Conservation (phyloP, 805 yeast species). For the Metschnikowia similis region DNA sequence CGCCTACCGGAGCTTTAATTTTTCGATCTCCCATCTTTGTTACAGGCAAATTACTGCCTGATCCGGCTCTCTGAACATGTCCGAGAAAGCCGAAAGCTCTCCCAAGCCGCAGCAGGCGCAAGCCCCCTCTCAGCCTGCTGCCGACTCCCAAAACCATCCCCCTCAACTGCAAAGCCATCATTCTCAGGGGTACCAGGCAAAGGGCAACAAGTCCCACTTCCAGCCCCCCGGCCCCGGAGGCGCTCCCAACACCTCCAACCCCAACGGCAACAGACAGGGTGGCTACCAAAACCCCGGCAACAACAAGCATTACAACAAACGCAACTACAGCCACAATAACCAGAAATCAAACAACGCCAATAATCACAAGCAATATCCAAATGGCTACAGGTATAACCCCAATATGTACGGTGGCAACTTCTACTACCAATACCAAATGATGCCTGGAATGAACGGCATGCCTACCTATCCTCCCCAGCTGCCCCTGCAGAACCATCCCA, state of each 20-base stretch:
- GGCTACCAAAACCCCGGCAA: conserved; percentile 18
- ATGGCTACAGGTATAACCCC: conserved; percentile 11
- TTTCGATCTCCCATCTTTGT: neutral
- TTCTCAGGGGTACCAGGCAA: conserved; percentile 6
- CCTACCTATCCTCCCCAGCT: conserved; percentile 17
- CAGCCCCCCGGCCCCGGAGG: neutral
- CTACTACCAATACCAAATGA: conserved; percentile 14
- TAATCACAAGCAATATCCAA: conserved; percentile 17
- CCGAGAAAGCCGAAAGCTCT: conserved; percentile 9
- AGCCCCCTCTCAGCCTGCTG: neutral
- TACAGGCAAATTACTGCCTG: neutral
- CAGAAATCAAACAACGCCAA: conserved; percentile 6
- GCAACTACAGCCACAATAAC: conserved; percentile 8
- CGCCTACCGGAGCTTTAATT: neutral
- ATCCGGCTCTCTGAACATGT: conserved; percentile 4
- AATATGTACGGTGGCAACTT: conserved; percentile 13
- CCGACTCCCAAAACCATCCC: neutral
- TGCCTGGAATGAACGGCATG: conserved; percentile 15
- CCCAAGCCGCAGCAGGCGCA: conserved; percentile 4
- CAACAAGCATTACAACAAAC: conserved; percentile 14
- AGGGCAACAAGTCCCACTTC: conserved; percentile 1
- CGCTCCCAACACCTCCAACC: conserved; percentile 3
- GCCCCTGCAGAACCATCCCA: conserved; percentile 14
- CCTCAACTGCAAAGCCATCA: conserved; percentile 6
- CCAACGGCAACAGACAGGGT: conserved; percentile 9